phyloP scores from a whole-genome alignment of 2,329 filamentous ascomycete species.

The Malbranchea cinnamomea region DNA sequence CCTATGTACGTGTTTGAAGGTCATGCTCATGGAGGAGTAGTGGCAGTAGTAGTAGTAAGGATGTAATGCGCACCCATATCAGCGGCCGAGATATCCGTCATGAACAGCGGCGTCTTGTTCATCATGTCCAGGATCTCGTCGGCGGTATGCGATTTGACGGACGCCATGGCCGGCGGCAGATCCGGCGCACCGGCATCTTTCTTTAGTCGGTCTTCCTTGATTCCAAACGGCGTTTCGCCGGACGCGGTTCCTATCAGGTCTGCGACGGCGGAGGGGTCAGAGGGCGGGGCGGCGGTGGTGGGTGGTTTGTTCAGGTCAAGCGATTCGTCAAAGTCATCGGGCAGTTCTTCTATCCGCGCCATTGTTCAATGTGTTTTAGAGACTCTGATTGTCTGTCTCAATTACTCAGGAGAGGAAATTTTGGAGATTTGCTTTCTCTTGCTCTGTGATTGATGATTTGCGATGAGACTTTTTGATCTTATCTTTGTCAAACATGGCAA shows the following conservation, averaged over 20 bases:
- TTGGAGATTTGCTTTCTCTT: too few relatives aligned
- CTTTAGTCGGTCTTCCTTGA: constrained; percentile 21
- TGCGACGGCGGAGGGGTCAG: constrained; percentile 4
- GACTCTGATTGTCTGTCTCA: too few relatives aligned
- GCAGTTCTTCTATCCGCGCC: constrained; percentile 38
- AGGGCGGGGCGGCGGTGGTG: constrained; percentile 8
- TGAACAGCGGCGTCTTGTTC: constrained; percentile 73
- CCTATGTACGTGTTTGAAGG: constrained; percentile 6
- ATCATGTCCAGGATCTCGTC: constrained; percentile 50
- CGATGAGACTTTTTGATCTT: too few relatives aligned
- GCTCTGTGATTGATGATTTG: too few relatives aligned
- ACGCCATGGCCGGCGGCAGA: constrained; percentile 45
- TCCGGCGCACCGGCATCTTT: constrained; percentile 26
- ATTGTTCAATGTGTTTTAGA: constrained; percentile 21
- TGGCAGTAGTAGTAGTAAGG: constrained; percentile 2
- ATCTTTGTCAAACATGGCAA: too few relatives aligned
- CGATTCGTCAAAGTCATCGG: constrained; percentile 35
- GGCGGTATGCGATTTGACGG: constrained; percentile 38
- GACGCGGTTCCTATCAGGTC: constrained; percentile 8
- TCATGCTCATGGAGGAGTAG: constrained; percentile 3
- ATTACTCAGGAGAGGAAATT: not conserved
- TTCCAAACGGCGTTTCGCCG: constrained; percentile 24
- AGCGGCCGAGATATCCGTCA: constrained; percentile 65
- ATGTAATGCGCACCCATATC: constrained; percentile 20
- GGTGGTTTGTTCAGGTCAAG: constrained; percentile 27